A percentile compares a stretch with the other conserved stretches of the same genome.
phyloP scores from a whole-genome alignment of 2,329 filamentous ascomycete species.

The Aspergillus brasiliensis region DNA sequence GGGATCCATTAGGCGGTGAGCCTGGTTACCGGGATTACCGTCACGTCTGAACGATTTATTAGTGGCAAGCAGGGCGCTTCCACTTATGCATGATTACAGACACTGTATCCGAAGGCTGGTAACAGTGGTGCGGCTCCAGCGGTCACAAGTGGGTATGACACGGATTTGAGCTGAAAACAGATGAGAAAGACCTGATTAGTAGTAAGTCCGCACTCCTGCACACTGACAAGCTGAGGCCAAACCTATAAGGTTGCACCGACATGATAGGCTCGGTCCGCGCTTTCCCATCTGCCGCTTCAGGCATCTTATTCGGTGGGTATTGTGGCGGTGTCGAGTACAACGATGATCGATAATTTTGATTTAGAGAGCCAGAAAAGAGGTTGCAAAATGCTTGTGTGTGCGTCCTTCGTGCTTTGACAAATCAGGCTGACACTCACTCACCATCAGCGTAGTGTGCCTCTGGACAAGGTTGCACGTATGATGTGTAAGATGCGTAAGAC shows the following conservation, averaged over 20 bases:
- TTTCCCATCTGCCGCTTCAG: constrained; percentile 5
- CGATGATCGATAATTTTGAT: constrained; percentile 1
- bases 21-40: not conserved
- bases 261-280: not conserved
- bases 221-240: not conserved
- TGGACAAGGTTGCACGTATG: not conserved
- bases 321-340: constrained; percentile 3
- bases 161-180: constrained; percentile 11
- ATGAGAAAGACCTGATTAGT: not conserved
- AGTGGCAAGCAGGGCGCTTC: not conserved
- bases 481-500: not conserved
- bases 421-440: not conserved
- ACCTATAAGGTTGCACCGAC: not conserved
- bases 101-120: not conserved
- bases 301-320: not conserved
- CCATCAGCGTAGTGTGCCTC: not conserved
- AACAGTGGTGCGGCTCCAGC: constrained; percentile 3
- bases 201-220: not conserved
- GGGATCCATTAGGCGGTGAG: constrained; percentile 4
- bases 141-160: not conserved
- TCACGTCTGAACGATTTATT: not conserved
- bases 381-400: not conserved
- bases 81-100: not conserved
- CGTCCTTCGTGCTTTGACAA: not conserved
- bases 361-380: not conserved